These are phyloP conservation scores for Phytopythium helicoides DNA, from an alignment of 352 stramenopile genomes.

Conservation along the genomic window DNA sequence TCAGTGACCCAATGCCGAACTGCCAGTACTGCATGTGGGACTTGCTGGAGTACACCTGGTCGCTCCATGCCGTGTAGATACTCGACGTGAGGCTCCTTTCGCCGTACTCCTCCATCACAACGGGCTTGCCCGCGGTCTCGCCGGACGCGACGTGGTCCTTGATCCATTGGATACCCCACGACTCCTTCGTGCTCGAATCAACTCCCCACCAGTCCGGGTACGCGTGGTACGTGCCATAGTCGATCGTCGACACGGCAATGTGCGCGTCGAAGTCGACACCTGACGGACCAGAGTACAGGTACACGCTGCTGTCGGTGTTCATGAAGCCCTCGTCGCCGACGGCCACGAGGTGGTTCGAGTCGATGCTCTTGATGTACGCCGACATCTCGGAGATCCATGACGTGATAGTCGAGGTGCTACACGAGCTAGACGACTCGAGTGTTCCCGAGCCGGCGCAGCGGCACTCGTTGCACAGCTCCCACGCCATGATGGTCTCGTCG, in stretches of 20 bases:
- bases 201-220: slow-evolving; percentile 33
- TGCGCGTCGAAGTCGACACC: slow-evolving; percentile 32
- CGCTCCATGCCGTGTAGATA: slow-evolving; percentile 25
- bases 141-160: slow-evolving; percentile 25
- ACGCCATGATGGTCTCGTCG: slow-evolving; percentile 26
- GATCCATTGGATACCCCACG: slow-evolving; percentile 31
- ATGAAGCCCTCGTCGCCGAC: slow-evolving; percentile 30
- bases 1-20: slow-evolving; percentile 28
- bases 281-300: slow-evolving; percentile 28
- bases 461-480: slow-evolving; percentile 25
- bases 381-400: slow-evolving; percentile 34
- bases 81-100: slow-evolving; percentile 20
- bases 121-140: slow-evolving; percentile 19
- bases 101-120: slow-evolving; percentile 29
- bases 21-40: slow-evolving; percentile 42
- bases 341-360: slow-evolving; percentile 29
- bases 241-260: slow-evolving; percentile 21
- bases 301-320: slow-evolving; percentile 35
- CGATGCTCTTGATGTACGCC: slow-evolving; percentile 31
- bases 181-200: slow-evolving; percentile 14
- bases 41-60: slow-evolving; percentile 19
- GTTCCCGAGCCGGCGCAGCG: slow-evolving; percentile 23
- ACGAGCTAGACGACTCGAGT: slow-evolving; percentile 19
- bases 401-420: slow-evolving; percentile 19
- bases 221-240: slow-evolving; percentile 33